Evolutionary conservation across 768 basidiomycete genomes (phyloP), one percentile per base, ranked within the genome.

Genomic region (Mycena haematopus): DNA sequence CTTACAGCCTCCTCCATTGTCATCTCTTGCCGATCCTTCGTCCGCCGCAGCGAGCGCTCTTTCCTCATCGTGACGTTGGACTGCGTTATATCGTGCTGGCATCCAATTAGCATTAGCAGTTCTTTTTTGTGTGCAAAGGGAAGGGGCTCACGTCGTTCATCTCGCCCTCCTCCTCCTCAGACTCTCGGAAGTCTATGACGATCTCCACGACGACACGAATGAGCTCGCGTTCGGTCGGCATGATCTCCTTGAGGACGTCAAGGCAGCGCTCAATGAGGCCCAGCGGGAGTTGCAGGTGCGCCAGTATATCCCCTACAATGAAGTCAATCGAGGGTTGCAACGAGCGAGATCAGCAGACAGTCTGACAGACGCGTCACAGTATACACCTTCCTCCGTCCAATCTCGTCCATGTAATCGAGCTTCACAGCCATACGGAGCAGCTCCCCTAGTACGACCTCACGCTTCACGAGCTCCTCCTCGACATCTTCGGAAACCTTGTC

Each of bases 331-430:
- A n/a, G n/a, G 29, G 9, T 31, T 31, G 4, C 29, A 31, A 9
- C 6, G 29, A 31, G 29, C 29, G 6, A 9, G 9, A 31, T 31
- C 4, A 31, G 29, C 29, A 31, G 9, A 5, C 9, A 31, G 4
- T 5, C 29, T 31, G 29, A 31, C 29, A 9, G 9, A 31, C 29
- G 29, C n/a, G n/a, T 88, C 31, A 98, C 88, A 46, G 87, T 84
- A 71, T 95, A 95, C 78, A 95, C 91, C 75, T 93, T 95, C 58
- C 96, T 78, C 56, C 96, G 77, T 10, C 96, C 96, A 70, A 96
- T 95, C 73, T 98, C 96, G 74, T 99, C 96, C 25, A 88, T 87
- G 68, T 96, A 98, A 74, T 99, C 96, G 44, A 95, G 78, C 65
- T 89, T 89, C 31, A 93, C 81, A 0, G 92, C 90, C 62, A 97